Base-by-base conservation (phyloP, 148 eudicot genomes). In the Rheum nobile region DNA sequence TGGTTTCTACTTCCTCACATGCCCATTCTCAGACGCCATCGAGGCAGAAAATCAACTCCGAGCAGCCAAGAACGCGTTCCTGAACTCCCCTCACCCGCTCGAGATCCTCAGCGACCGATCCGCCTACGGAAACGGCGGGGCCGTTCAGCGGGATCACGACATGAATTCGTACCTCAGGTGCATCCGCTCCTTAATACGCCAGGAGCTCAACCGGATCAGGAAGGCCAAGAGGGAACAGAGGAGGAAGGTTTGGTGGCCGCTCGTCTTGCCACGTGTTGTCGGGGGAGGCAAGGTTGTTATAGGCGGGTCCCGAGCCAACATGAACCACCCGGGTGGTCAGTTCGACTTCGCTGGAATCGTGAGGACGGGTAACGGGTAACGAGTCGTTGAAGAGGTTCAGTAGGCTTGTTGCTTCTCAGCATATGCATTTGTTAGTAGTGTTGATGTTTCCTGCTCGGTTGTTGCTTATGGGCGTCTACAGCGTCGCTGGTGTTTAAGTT, bases 1-100 rank as follows among this genome's bases (percentile, higher is more conserved):
- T 34, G 97, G 99, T 72, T 81, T 95, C 19, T 95, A 91, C 77
- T 34, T 88, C 8, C 78, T 95, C 47, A 82, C 76, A n/a, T 84
- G 86, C 70, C 76, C 87, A 29, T 71, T 54, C 0, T 67, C 78
- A 2, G 83, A 90, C 67, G 74, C 59, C 22, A 59, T 29, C 0
- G 89, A 91, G 77, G 83, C 88, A 6, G 90, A 88, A 80, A 88
- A 85, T 77, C 85, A 79, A 72, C 78, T 88, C 71, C 85, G 77
- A 28, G 90, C 96, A 28, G 99, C 99, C 63, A 83, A 84, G 67
- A 50, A 75, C 0, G 83, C 80, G 28, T 91, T 95, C 72, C 54
- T 95, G 59, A 95, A 92, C 85, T 81, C 83, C 35, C 99, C 99
- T 2, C 99, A 95, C 78, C 99, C 99, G 9, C 91, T 95, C 1